phyloP scores from a whole-genome alignment of 2,329 filamentous ascomycete species.

The Colletotrichum magnum region DNA sequence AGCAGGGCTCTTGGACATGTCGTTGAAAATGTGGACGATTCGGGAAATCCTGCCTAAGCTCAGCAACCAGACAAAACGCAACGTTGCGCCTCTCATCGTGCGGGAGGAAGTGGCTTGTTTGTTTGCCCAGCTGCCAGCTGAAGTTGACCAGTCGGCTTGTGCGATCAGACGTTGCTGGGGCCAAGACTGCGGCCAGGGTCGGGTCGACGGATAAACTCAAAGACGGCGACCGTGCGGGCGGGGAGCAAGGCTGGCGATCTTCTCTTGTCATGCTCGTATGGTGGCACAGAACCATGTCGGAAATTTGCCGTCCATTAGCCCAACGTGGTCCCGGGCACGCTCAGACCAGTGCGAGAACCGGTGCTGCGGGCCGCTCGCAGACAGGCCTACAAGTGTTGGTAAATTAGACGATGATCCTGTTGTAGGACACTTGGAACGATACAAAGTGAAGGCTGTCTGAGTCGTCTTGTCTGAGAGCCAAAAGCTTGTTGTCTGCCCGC shows the following conservation, averaged over 20 bases:
- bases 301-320: not conserved
- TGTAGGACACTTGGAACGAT: no score
- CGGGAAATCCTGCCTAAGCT: not conserved
- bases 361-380: no score
- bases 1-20: not conserved
- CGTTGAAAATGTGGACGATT: not conserved
- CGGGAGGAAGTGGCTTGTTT: slow-evolving; percentile 23
- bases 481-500: slow-evolving; percentile 22
- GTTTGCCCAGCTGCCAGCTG: slow-evolving; percentile 23
- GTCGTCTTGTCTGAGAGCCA: not conserved
- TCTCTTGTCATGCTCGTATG: not conserved
- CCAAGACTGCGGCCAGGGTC: not conserved
- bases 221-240: no score
- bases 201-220: not conserved
- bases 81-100: slow-evolving; percentile 13
- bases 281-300: not conserved
- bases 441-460: no score
- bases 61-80: not conserved
- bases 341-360: no score
- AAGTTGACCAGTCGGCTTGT: not conserved
- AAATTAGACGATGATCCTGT: no score
- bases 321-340: not conserved
- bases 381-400: no score
- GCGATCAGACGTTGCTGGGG: not conserved
- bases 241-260: not conserved